Percentiles rank a stretch among this genome's conserved stretches.
These are phyloP conservation scores for Astrephomene gubernaculifera DNA, from an alignment of 139 green algal genomes.

Conservation along the genomic window DNA sequence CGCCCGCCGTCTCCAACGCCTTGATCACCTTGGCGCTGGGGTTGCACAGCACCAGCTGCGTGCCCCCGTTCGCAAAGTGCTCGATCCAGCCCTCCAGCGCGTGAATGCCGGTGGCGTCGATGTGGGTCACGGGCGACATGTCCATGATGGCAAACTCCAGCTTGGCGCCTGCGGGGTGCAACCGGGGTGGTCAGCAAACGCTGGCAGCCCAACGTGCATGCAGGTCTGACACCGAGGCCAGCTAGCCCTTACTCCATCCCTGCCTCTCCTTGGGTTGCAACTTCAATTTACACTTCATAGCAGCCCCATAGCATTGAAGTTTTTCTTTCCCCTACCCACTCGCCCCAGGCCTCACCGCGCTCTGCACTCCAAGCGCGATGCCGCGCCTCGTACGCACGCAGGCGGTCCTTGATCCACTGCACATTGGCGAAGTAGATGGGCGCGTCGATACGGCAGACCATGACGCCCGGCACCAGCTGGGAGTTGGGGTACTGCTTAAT, in stretches of 20 bases:
- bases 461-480: constrained; percentile 46
- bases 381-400: constrained; percentile 46
- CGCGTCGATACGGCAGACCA: constrained; percentile 48
- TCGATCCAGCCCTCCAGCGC: constrained; percentile 43
- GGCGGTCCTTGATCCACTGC: constrained; percentile 70
- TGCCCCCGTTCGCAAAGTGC: constrained; percentile 21
- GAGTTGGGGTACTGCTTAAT: constrained; percentile 81
- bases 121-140: constrained; percentile 79
- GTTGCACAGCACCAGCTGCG: constrained; percentile 58
- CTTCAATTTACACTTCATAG: no score
- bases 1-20: constrained; percentile 47
- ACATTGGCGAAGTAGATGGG: constrained; percentile 81
- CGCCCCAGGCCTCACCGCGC: neutral
- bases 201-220: no score
- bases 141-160: constrained; percentile 83
- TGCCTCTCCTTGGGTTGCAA: no score
- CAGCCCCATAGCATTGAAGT: no score
- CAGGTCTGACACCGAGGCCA: no score
- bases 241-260: no score
- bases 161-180: constrained; percentile 5
- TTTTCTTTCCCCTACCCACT: no score
- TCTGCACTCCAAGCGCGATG: constrained; percentile 5
- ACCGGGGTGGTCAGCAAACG: no score
- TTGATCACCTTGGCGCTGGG: constrained; percentile 49
- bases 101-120: constrained; percentile 75